Base-by-base conservation (phyloP, 257 asterid species). In the Anisodus acutangulus region DNA sequence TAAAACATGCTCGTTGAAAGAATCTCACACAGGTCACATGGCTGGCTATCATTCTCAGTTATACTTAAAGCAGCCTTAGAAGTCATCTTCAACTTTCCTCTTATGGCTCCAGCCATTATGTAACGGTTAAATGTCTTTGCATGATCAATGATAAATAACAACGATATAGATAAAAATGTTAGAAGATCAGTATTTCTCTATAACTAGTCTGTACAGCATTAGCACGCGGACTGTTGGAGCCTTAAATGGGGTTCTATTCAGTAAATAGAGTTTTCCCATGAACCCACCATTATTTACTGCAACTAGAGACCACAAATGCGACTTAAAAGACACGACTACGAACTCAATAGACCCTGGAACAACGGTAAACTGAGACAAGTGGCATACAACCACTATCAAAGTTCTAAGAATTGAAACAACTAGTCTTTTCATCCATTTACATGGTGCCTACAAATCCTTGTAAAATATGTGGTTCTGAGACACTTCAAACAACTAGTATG, bases 401-500 rank as follows among this genome's bases (percentile, higher is more conserved):
- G 53, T 78, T 78, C 82, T 39, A 53, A 53, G 64, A 76, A 51
- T 26, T 12, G 64, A 78, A 78, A 53, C 26, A 78, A 11, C 49
- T 53, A 31, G 82, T 78, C 31, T 78, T 78, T 53, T 78, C 64
- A 78, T 78, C 82, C 82, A 78, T 78, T 53, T 78, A 78, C 82
- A 31, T 64, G 49, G 64, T 78, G 82, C 53, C 82, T 53, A 31
- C 63, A 88, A 53, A 85, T 9, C 85, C 68, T 83, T 81, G 66
- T 22, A 80, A 71, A 84, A 64, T 37, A 49, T 81, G 86, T 82
- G 87, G 82, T 88, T 84, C 59, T 86, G 80, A 78, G 35, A 84
- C 74, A 26, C 39, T 79, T 58, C 81, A 49, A 66, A 64, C 37
- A 19, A 70, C 31, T 54, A 47, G 3, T 41, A 83, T 66, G 79